Percentiles rank a stretch among this genome's conserved stretches.
phyloP scores from a whole-genome alignment of 176 grass and related monocot genomes.

The Oryza glumipatula region DNA sequence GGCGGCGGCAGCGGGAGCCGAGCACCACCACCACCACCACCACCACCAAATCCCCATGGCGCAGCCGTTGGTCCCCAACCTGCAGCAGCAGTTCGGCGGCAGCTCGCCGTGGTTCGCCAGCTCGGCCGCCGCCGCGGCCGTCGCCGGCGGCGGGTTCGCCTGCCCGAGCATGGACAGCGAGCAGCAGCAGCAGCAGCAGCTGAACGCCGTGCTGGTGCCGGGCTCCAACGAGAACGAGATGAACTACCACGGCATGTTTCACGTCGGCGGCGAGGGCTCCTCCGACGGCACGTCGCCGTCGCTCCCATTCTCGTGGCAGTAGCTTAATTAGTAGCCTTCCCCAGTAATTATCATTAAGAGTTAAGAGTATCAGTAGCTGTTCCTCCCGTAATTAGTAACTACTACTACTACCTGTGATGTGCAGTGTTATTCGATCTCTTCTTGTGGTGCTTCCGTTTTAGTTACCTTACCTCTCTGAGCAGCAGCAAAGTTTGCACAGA shows the following conservation, averaged over 20 bases:
- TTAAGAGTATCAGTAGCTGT: too few relatives aligned
- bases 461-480: too few relatives aligned
- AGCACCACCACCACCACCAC: slow-evolving; percentile 14
- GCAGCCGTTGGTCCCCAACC: slow-evolving; percentile 47
- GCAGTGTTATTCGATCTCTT: too few relatives aligned
- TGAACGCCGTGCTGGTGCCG: slow-evolving; percentile 47
- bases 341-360: background rate
- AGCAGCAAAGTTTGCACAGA: too few relatives aligned
- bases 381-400: background rate
- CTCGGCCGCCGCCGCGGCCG: background rate
- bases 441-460: too few relatives aligned
- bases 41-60: slow-evolving; percentile 38
- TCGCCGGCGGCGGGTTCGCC: slow-evolving; percentile 25
- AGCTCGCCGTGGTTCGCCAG: slow-evolving; percentile 40
- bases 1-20: background rate
- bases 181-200: slow-evolving; percentile 32
- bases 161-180: slow-evolving; percentile 50
- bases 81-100: slow-evolving; percentile 40
- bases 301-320: slow-evolving; percentile 68
- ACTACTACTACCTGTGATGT: background rate
- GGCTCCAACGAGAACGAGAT: slow-evolving; percentile 49
- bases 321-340: background rate
- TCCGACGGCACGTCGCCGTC: slow-evolving; percentile 57
- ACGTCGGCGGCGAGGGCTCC: slow-evolving; percentile 60
- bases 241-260: slow-evolving; percentile 68